A percentile compares a stretch with the other conserved stretches of the same genome.
Conservation (phyloP, 345 rosid genomes). For the Atalantia buxifolia region DNA sequence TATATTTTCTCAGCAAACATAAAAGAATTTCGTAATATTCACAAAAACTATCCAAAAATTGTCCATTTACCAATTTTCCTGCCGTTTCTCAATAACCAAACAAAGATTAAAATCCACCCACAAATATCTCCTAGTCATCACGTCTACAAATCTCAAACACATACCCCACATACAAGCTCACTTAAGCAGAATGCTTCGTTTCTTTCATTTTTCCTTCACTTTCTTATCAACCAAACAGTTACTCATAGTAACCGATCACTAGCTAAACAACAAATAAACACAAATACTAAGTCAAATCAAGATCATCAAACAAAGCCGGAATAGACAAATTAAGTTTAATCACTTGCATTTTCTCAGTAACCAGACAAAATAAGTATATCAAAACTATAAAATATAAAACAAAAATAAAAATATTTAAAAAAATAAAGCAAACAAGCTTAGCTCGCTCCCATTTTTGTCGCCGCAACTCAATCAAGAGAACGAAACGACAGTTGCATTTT, state of each 20-base stretch:
- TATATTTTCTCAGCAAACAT: conserved; percentile 12
- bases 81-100: neutral
- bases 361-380: conserved; percentile 9
- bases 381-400: neutral
- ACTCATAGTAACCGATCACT: neutral
- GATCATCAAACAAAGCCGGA: neutral
- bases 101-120: neutral
- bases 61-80: neutral
- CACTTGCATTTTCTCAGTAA: conserved; percentile 13
- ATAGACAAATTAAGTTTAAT: neutral
- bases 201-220: neutral
- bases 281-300: neutral
- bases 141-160: neutral
- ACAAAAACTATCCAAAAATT: neutral
- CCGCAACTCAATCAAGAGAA: neutral
- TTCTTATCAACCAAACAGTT: neutral
- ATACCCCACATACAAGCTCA: neutral
- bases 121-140: neutral
- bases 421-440: too few species aligned
- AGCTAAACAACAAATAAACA: neutral
- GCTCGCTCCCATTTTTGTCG: too few species aligned
- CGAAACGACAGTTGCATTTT: neutral
- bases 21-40: neutral
- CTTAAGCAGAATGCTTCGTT: neutral
- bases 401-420: too few species aligned